Evolutionary conservation across 108 stramenopile genomes (phyloP).

Genomic region (Nannochloropsis gaditana): DNA sequence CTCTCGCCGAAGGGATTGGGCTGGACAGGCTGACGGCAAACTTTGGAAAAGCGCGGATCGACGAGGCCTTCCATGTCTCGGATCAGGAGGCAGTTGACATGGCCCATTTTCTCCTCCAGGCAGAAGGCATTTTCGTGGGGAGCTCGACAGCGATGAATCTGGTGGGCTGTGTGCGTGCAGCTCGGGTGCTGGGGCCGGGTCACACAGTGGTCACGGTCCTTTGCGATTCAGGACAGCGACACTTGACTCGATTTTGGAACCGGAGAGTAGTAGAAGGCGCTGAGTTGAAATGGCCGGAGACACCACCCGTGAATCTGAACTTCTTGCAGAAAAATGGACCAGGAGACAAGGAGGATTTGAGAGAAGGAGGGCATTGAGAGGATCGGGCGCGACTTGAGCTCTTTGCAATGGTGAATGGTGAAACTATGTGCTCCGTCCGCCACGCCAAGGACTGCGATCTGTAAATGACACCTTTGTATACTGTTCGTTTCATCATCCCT

Average conservation of each 20-base stretch:
- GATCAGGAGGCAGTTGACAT: constrained; percentile 83
- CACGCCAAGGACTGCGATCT: too few relatives aligned
- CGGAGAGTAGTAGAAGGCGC: constrained; percentile 57
- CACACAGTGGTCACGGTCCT: constrained; percentile 70
- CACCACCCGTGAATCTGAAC: not conserved
- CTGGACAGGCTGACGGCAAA: constrained; percentile 86
- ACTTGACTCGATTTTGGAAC: constrained; percentile 78
- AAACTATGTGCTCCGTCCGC: too few relatives aligned
- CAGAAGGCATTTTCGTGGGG: constrained; percentile 89
- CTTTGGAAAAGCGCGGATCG: constrained; percentile 57
- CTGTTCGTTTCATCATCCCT: too few relatives aligned
- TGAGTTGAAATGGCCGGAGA: constrained; percentile 51
- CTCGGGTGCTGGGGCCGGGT: constrained; percentile 55
- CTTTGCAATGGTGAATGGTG: too few relatives aligned
- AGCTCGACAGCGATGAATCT: constrained; percentile 91
- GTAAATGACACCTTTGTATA: too few relatives aligned
- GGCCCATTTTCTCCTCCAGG: constrained; percentile 77
- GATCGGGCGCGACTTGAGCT: too few relatives aligned
- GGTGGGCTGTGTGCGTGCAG: constrained; percentile 72
- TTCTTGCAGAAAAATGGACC: not conserved
- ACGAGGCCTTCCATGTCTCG: constrained; percentile 33
- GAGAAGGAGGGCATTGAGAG: not conserved
- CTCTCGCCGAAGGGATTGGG: constrained; percentile 89
- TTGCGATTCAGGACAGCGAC: constrained; percentile 78
- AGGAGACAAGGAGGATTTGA: not conserved